Evolutionary conservation across 2,329 filamentous ascomycete species (phyloP), one percentile per base, ranked within the genome.

Genomic region (Parastagonospora nodorum): DNA sequence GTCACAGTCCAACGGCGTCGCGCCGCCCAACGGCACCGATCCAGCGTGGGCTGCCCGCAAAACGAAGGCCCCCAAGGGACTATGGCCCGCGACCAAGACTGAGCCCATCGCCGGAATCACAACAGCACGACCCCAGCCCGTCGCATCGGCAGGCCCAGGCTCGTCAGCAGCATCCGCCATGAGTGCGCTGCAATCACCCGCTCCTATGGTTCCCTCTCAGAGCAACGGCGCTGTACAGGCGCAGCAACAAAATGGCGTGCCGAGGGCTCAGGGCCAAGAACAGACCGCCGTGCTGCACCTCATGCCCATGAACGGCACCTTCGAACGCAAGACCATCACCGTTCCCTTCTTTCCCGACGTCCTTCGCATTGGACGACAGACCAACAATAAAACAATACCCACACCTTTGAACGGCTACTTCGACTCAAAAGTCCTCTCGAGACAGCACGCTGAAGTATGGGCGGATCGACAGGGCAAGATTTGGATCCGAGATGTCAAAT

Each of bases 401-500:
- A 96, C 92, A 0, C 87, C 91, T 0, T 78, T 87, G 53, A 99
- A 99, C 75, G 94, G 94, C 31, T 99, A 89, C 74, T 99, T 99
- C 68, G 94, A 99, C 74, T 97, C 93, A 44, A 99, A 99, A 75
- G 94, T 99, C 24, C 83, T 99, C 19, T 97, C 94, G 33, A 84
- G 94, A 64, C 92, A 97, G 71, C 94, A 99, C 73, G 94, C 94
- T 31, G 94, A 99, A 73, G 89, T 99, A 32, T 97, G 92, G 86
- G 92, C 94, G 11, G 87, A 90, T 46, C 87, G 89, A 56, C 81
- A 77, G 55, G 92, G 92, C 45, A 96, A 96, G 71, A 88, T 99
- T 37, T 97, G 88, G 84, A 97, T 99, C 62, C 86, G 92, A 50
- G 94, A 99, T 75, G 89, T 99, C 64, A 99, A 97, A 75, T 97